These are phyloP conservation scores for Davidsoniella neocaledoniae DNA, from an alignment of 2,329 filamentous ascomycete species.

Conservation along the genomic window DNA sequence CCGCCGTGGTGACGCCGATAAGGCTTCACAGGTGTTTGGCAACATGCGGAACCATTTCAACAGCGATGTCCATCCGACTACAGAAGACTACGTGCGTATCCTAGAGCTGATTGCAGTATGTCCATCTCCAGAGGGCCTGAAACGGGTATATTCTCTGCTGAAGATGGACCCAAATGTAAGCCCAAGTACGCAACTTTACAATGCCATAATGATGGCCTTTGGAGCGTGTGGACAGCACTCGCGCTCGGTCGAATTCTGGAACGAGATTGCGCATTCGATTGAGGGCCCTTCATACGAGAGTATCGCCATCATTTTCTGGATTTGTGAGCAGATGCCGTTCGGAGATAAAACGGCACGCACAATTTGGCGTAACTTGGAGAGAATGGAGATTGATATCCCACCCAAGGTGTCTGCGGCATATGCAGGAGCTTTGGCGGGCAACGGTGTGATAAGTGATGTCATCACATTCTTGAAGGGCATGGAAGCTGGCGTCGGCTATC, in stretches of 20 bases:
- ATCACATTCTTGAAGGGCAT: conserved; percentile 49
- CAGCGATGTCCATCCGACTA: conserved; percentile 44
- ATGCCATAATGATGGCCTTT: conserved; percentile 77
- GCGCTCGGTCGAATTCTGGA: conserved; percentile 64
- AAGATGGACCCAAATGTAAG: conserved; percentile 79
- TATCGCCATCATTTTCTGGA: conserved; percentile 64
- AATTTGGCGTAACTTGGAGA: conserved; percentile 54
- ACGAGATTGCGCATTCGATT: conserved; percentile 61
- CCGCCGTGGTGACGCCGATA: conserved; percentile 57
- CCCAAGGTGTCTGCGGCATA: conserved; percentile 60
- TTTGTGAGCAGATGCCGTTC: conserved; percentile 48
- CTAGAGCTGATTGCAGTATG: conserved; percentile 57
- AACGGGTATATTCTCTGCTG: conserved; percentile 76
- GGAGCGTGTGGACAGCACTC: conserved; percentile 48
- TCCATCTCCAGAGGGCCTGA: conserved; percentile 41
- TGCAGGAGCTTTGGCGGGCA: conserved; percentile 56
- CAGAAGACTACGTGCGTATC: conserved; percentile 60
- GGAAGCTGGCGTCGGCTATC: conserved; percentile 46
- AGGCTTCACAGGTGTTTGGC: conserved; percentile 73
- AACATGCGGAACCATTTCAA: conserved; percentile 76
- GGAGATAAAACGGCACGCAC: conserved; percentile 43
- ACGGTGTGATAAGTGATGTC: conserved; percentile 52
- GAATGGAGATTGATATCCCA: conserved; percentile 66
- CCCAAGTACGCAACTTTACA: conserved; percentile 58
- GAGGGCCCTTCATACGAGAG: conserved; percentile 77